Conservation (phyloP, 2,329 filamentous ascomycete species). For the Colletotrichum lini region DNA sequence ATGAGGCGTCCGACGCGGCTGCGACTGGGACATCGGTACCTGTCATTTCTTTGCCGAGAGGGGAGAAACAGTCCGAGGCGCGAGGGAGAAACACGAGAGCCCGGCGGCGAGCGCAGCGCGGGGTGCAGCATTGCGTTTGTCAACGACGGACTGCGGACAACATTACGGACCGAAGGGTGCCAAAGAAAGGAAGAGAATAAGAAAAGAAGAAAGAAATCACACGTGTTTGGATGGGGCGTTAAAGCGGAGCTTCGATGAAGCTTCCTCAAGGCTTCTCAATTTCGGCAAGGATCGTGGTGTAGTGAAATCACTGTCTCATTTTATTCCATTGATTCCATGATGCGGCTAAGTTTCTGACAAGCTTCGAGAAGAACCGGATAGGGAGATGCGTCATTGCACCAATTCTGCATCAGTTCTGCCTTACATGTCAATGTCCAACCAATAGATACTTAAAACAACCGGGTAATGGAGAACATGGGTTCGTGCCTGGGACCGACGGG, state of each 20-base stretch:
- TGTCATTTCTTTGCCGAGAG: background rate
- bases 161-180: background rate
- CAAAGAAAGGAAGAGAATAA: background rate
- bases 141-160: background rate
- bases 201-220: no score
- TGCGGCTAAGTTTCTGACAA: constrained; percentile 17
- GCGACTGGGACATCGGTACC: constrained; percentile 25
- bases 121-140: background rate
- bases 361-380: constrained; percentile 36
- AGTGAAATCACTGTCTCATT: constrained; percentile 22
- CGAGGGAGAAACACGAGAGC: background rate
- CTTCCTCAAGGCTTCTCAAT: constrained; percentile 22
- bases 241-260: constrained; percentile 24
- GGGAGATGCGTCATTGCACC: background rate
- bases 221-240: constrained; percentile 1
- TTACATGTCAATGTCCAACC: background rate
- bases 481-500: background rate
- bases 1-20: constrained; percentile 12
- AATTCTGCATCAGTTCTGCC: background rate
- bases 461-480: background rate
- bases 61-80: background rate
- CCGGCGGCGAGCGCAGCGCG: background rate
- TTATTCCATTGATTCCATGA: constrained; percentile 28
- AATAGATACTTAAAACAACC: constrained; percentile 15
- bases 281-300: constrained; percentile 19